Evolutionary conservation across 169 alveolate species (phyloP), one percentile per base, ranked within the genome.

Genomic region (Cryptosporidium baileyi): DNA sequence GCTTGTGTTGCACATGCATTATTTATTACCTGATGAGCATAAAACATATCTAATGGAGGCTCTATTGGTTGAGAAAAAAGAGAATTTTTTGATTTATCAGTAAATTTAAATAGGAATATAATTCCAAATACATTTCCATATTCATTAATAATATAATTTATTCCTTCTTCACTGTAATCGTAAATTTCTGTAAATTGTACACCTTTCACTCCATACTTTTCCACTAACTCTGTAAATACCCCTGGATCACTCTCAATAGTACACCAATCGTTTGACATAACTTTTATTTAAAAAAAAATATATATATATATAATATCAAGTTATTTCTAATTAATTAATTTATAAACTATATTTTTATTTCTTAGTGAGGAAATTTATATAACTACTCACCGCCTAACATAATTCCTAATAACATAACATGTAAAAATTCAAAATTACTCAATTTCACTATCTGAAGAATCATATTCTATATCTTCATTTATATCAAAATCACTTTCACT

Each of bases 1-100:
- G 99, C 98, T 80, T 95, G 93, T 15, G 97, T 96, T 11, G 99
- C 99, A 81, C 99, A 96, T 13, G 98, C 98, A 90, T 96, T 95
- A 65, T 89, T 89, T 52, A 96, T 91, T n/a, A 92, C 97, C 93
- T 96, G 93, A 22, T 91, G 89, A 11, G 97, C 97, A 90, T 94
- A 96, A 89, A 94, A 96, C 57, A 96, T 89, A 52, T 92, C 96
- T 6, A 82, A 88, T 80, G 93, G 96, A 88, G 93, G 91, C 30
- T 82, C 82, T 43, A 28, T 36, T 36, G 85, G 85, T 22, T 22
- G 40, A 34, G 63, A 30, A 36, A 40, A 52, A 24, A 38, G 40
- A n/a, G 19, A 32, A 3, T 32, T 63, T 30, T 92, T 94, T 8
- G 67, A 54, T 28, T 91, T 92, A 44, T 80, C 89, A 2, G 89